phyloP scores from a whole-genome alignment of 2,329 filamentous ascomycete species.

The Trichoderma semiorbis region DNA sequence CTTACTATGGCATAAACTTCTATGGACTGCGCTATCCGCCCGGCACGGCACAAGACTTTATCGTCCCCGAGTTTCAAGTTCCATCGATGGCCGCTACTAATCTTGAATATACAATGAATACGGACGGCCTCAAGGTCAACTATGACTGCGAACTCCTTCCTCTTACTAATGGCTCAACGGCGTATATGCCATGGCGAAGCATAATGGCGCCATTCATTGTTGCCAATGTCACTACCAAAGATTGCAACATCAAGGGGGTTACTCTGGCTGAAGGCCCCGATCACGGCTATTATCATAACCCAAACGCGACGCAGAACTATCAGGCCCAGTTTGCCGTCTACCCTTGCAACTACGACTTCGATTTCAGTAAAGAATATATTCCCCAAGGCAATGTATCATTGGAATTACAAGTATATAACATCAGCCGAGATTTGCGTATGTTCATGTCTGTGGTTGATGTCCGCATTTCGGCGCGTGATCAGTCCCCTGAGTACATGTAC shows the following conservation, averaged over 20 bases:
- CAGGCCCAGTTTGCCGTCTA: conserved; percentile 25
- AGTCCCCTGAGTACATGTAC: not conserved
- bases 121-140: conserved; percentile 25
- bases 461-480: not conserved
- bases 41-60: not conserved
- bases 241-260: conserved; percentile 26
- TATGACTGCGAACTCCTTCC: conserved; percentile 26
- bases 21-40: not conserved
- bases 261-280: conserved; percentile 26
- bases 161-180: conserved; percentile 23
- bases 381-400: conserved; percentile 10
- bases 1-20: conserved; percentile 9
- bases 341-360: conserved; percentile 27
- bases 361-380: conserved; percentile 22
- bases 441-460: conserved; percentile 12
- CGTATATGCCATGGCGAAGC: conserved; percentile 24
- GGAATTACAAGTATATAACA: not conserved
- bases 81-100: not conserved
- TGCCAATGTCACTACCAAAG: conserved; percentile 24
- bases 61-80: not conserved
- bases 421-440: not conserved
- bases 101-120: not conserved
- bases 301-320: conserved; percentile 28
- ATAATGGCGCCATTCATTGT: conserved; percentile 25
- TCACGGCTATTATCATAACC: conserved; percentile 24